Evolutionary conservation across 768 basidiomycete species (phyloP).

Genomic region (Phylloporus rhodoxanthus): DNA sequence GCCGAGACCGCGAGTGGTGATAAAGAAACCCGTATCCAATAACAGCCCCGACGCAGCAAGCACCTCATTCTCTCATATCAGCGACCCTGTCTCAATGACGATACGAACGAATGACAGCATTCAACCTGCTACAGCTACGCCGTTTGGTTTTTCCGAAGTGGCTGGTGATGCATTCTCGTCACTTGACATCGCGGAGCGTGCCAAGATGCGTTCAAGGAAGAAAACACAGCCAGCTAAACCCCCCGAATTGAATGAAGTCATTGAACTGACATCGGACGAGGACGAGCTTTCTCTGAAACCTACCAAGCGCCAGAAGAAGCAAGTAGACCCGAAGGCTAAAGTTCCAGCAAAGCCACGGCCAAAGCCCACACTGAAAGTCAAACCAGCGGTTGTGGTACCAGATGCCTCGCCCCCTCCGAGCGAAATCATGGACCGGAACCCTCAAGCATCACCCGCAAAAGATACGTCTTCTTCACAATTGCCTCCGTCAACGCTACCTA

Average conservation of each 20-base stretch:
- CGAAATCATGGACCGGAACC: slow-evolving; percentile 7
- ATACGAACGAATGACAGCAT: slow-evolving; percentile 20
- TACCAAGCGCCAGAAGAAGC: slow-evolving; percentile 29
- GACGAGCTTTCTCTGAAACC: slow-evolving; percentile 34
- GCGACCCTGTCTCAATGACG: slow-evolving; percentile 11
- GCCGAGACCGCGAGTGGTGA: slow-evolving; percentile 30
- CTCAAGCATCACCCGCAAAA: slow-evolving; percentile 32
- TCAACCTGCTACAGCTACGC: slow-evolving; percentile 7
- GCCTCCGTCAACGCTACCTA: slow-evolving; percentile 30
- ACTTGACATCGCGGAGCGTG: slow-evolving; percentile 49
- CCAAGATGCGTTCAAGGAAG: slow-evolving; percentile 48
- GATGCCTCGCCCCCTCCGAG: slow-evolving; percentile 16
- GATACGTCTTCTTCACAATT: slow-evolving; percentile 26
- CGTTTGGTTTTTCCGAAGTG: slow-evolving; percentile 8
- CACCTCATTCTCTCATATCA: slow-evolving; percentile 20
- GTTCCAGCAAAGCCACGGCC: slow-evolving; percentile 21
- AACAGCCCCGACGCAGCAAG: not conserved
- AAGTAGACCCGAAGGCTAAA: slow-evolving; percentile 27
- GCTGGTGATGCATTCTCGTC: slow-evolving; percentile 19
- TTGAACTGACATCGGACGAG: slow-evolving; percentile 43
- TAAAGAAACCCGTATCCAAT: slow-evolving; percentile 11
- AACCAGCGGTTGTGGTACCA: slow-evolving; percentile 7
- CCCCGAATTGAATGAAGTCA: slow-evolving; percentile 30
- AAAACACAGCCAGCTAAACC: slow-evolving; percentile 20
- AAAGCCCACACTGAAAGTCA: slow-evolving; percentile 23